Evolutionary conservation across 768 basidiomycete species (phyloP), one percentile per base, ranked within the genome.

Genomic region (Tephrocybe sp.): DNA sequence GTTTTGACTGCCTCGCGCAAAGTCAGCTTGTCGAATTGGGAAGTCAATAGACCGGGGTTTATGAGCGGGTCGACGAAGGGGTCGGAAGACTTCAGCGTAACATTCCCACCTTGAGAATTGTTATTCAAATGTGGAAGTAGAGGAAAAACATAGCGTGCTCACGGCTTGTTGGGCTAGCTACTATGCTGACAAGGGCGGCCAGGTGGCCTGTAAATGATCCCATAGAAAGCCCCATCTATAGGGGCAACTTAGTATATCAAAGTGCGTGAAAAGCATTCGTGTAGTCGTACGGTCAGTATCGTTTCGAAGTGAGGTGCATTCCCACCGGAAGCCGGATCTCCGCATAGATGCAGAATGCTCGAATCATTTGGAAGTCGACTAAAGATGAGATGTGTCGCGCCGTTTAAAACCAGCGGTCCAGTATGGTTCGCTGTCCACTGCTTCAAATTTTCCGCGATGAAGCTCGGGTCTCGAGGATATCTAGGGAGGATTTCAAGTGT

Each of bases 11-110:
- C 65, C 25, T 60, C 41, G 1, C 44, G 40, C 56, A 67, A 62
- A 12, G 50, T 54, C 12, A 48, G 51, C 10, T 58, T 39, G 45
- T 66, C 67, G 37, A 62, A 61, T 17, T 39, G 40, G 8, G 40
- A 50, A 18, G 37, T 58, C 15, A 73, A 68, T 62, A 79, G 73
- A 42, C 70, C 72, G 0, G 76, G 74, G 55, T 81, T 70, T 58
- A 81, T 77, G n/a, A 62, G 48, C 0, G 79, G 78, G 33, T 61
- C 39, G 33, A 64, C 68, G 63, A 78, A 78, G 14, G 75, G 67
- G 55, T 70, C 62, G 7, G 66, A 68, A 3, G 75, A 72, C 37
- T 66, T 73, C 51, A 78, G 56, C 18, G 59, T 62, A 10, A 68
- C 34, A 9, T 45, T 54, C 11, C 67, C 67, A 24, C 54, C 66